phyloP scores from a whole-genome alignment of 495 filamentous ascomycete species.

The Aspergillus ostianus region DNA sequence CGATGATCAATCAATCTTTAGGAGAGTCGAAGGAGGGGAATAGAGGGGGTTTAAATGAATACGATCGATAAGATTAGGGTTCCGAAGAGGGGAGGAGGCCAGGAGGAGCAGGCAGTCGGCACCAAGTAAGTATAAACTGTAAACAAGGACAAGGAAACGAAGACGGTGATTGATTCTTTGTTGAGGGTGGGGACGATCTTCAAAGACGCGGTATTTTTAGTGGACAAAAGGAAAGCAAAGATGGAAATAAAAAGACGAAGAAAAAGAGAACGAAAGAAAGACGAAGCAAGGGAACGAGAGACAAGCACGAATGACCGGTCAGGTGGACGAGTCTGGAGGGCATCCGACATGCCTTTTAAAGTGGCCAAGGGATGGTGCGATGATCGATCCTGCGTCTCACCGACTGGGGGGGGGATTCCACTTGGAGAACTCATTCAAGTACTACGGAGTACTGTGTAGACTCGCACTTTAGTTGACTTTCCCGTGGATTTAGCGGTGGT shows the following conservation, averaged over 20 bases:
- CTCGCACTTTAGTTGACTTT: not conserved
- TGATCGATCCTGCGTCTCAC: not conserved
- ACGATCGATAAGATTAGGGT: conserved; percentile 20
- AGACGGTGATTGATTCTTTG: not conserved
- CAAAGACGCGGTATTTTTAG: not conserved
- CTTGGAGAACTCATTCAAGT: too few relatives aligned
- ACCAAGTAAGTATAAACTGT: not conserved
- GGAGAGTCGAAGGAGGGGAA: not conserved
- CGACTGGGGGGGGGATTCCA: not conserved
- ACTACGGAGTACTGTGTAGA: not conserved
- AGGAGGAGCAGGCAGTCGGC: too few relatives aligned
- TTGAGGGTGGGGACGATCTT: not conserved
- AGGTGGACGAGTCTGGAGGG: not conserved
- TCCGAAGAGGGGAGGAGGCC: conserved; percentile 11
- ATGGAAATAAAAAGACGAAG: conserved; percentile 2
- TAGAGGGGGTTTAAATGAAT: not conserved
- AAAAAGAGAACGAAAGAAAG: conserved; percentile 1
- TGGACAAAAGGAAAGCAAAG: not conserved
- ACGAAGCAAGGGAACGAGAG: conserved; percentile 1
- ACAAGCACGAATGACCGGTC: not conserved
- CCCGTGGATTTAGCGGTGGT: not conserved
- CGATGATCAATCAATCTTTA: not conserved
- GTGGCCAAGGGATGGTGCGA: not conserved
- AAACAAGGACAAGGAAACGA: conserved; percentile 2
- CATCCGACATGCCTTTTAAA: not conserved